phyloP scores from a whole-genome alignment of 1,139 yeast species.

The Hemisphaericaspora subhashii region DNA sequence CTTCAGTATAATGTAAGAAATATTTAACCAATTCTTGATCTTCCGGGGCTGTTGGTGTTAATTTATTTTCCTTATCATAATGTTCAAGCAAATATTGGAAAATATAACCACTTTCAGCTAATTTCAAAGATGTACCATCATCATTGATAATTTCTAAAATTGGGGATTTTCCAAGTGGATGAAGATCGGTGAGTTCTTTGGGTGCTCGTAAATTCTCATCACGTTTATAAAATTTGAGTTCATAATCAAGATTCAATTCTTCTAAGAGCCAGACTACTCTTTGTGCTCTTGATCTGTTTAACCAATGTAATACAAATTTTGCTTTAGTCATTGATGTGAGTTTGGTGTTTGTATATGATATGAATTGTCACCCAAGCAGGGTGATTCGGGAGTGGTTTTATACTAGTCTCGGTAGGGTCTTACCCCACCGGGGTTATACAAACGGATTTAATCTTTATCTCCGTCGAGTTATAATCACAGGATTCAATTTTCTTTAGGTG shows the following conservation, averaged over 20 bases:
- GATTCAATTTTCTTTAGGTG: too few species aligned
- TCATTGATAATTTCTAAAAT: slow-evolving; percentile 33
- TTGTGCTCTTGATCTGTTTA: slow-evolving; percentile 39
- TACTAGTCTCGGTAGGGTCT: too few species aligned
- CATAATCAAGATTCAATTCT: slow-evolving; percentile 35
- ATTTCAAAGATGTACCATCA: slow-evolving; percentile 23
- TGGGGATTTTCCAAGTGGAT: slow-evolving; percentile 46
- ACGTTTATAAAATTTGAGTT: slow-evolving; percentile 33
- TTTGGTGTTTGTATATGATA: neutral
- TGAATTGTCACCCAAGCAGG: too few species aligned
- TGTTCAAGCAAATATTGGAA: slow-evolving; percentile 29
- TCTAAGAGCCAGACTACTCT: slow-evolving; percentile 42
- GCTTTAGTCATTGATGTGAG: neutral
- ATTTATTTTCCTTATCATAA: slow-evolving; percentile 28
- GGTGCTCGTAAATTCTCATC: slow-evolving; percentile 35
- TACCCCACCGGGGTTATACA: too few species aligned
- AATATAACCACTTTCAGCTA: slow-evolving; percentile 45
- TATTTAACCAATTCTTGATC: slow-evolving; percentile 33
- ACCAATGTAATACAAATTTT: slow-evolving; percentile 27
- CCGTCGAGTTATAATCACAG: too few species aligned
- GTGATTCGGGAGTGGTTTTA: too few species aligned
- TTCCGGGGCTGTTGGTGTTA: slow-evolving; percentile 25
- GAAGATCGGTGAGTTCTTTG: slow-evolving; percentile 31
- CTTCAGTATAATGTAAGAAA: slow-evolving; percentile 42
- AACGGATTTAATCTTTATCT: too few species aligned